Evolutionary conservation across 768 basidiomycete genomes (phyloP).

Genomic region (Hericium rajendrae): DNA sequence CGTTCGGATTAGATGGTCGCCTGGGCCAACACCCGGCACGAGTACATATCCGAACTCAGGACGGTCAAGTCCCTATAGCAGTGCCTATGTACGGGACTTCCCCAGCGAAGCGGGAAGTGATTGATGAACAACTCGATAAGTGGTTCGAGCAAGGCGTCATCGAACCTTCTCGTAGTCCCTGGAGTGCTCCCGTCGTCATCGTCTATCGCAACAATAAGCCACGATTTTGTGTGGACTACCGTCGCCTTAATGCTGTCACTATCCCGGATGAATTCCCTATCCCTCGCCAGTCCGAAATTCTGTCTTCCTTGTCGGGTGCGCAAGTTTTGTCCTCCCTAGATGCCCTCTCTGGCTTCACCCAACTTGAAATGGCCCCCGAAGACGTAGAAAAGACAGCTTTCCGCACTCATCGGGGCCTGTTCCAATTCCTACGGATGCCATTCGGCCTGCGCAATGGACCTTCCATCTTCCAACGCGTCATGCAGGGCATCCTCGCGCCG

Average conservation of each 20-base stretch:
- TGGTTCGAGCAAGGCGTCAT: neutral
- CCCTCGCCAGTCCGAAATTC: constrained; percentile 18
- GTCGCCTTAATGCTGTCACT: neutral
- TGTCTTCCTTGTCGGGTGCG: constrained; percentile 10
- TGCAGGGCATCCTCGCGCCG: constrained; percentile 20
- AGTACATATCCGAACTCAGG: neutral
- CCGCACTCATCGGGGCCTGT: constrained; percentile 28
- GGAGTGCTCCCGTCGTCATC: too few relatives aligned
- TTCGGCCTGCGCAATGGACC: constrained; percentile 26
- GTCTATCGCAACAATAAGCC: too few relatives aligned
- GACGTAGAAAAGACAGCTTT: constrained; percentile 29
- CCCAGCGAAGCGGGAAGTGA: neutral
- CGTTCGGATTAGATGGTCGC: constrained; percentile 2
- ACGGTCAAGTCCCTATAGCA: neutral
- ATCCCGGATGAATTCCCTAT: constrained; percentile 21
- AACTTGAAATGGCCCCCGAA: constrained; percentile 11
- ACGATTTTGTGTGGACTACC: too few relatives aligned
- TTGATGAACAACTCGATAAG: neutral
- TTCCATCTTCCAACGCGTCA: constrained; percentile 30
- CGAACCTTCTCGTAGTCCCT: too few relatives aligned
- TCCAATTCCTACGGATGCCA: constrained; percentile 32
- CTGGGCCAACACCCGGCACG: neutral
- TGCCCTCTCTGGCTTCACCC: too few relatives aligned
- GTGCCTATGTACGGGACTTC: constrained; percentile 1
- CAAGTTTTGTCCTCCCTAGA: constrained; percentile 15